Evolutionary conservation across 768 basidiomycete species (phyloP).

Genomic region (Mycena albidolilacea): DNA sequence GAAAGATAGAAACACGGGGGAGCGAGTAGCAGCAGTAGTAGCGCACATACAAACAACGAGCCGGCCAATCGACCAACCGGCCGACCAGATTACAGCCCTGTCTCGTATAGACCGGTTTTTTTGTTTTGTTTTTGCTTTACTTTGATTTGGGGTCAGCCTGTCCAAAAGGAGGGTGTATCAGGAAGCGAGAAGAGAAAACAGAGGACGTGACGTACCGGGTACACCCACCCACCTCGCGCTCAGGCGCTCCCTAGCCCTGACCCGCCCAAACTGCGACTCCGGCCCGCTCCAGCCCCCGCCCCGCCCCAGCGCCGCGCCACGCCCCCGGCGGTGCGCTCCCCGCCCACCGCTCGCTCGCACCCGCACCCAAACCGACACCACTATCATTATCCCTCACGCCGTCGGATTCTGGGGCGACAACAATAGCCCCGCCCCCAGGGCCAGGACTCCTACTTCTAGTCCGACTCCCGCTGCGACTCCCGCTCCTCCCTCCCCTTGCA

Average conservation of each 20-base stretch:
- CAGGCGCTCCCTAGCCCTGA: conserved; percentile 9
- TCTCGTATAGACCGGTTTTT: too few relatives aligned
- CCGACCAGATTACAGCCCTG: background rate
- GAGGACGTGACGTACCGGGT: background rate
- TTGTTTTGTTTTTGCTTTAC: too few relatives aligned
- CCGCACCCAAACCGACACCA: too few relatives aligned
- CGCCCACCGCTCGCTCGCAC: too few relatives aligned
- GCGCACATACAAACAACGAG: background rate
- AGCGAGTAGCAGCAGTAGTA: background rate
- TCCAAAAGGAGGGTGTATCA: too few relatives aligned
- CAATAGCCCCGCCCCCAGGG: background rate
- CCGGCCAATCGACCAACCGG: background rate
- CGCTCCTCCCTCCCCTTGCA: too few relatives aligned
- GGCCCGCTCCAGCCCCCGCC: background rate
- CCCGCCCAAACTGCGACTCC: conserved; percentile 29
- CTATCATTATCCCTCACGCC: too few relatives aligned
- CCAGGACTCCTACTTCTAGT: conserved; percentile 30
- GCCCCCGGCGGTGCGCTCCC: too few relatives aligned
- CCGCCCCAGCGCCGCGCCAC: too few relatives aligned
- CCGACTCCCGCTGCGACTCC: background rate
- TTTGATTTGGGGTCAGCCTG: too few relatives aligned
- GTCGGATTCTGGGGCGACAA: background rate
- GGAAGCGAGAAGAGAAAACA: background rate
- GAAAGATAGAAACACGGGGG: background rate
- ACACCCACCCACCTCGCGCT: background rate